Evolutionary conservation across 306 rosid species (phyloP), one percentile per base, ranked within the genome.

Genomic region (Castanopsis chinensis): DNA sequence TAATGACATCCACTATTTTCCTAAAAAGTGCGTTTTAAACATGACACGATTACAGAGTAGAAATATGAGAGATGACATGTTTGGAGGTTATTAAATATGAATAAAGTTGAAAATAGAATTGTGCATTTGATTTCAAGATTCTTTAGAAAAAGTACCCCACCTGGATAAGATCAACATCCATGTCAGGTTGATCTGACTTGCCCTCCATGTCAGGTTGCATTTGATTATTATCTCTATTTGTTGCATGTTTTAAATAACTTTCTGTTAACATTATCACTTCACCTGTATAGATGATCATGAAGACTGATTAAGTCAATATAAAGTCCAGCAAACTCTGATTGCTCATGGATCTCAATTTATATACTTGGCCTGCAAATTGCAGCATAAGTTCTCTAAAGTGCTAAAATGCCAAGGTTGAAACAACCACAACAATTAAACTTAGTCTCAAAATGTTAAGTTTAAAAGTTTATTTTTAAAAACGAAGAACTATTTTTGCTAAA

Each of bases 1-100:
- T 83, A 51, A 74, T 86, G 63, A 18, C 88, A 70, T 74, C 93
- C 92, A 79, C 86, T 86, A 68, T 32, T 87, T 88, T 78, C 75
- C 33, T 77, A 41, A 64, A 65, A 81, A 77, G 90, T 51, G 83
- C 56, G 3, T 57, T 72, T 32, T 59, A 72, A 45, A 74, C 72
- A 67, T 60, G 74, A 73, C 14, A 20, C 37, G 17, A n/a, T 27
- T 33, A 80, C 19, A 43, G 37, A 76, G 67, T 63, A 32, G 63
- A 84, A 87, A 84, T 74, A 76, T 54, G 69, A 69, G 64, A 73
- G 75, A 49, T 61, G 78, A 73, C 80, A 56, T 86, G 60, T 76
- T 75, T 77, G 82, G 85, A 81, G 71, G 67, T 81, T 88, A 81
- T 69, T 58, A 79, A 85, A 63, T 43, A 51, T 76, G 68, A 77